Evolutionary conservation across 2,329 filamentous ascomycete species (phyloP), one percentile per base, ranked within the genome.

Genomic region (Aspergillus japonicus): DNA sequence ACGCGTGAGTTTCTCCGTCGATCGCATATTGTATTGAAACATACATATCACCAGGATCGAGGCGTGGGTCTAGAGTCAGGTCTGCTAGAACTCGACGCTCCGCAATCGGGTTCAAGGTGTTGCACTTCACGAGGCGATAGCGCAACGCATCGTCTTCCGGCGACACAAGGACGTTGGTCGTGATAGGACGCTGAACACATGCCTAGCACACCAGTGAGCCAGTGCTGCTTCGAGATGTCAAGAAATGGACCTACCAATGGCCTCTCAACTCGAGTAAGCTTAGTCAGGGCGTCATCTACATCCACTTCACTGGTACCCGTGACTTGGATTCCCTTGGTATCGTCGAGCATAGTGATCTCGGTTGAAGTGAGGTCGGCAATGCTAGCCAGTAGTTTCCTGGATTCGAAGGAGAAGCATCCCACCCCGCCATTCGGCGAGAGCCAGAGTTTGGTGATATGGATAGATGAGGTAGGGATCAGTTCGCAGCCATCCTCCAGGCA

Each of bases 341-440:
- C 60, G 19, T 67, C 58, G 7, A 68, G 50, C 4, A 71, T 14
- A 7, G 59, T 51, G 19, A 75, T 64, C 5, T 69, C 50, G 1
- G 73, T 72, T 4, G 69, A 71, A 1, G 72, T 73, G 29, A 64
- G n/a, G 3, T 58, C 62, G 12, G 68, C 61, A 52, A 75, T 51
- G 14, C 67, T 63, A 2, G 39, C 19, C 3, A 75, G 39, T 60
- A 31, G 69, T 29, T 8, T 65, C 60, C 14, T 59, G 61, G 12
- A 67, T n/a, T 61, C 33, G 16, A 55, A 54, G 11, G 63, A 48
- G 50, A 71, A 71, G 42, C 65, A 70, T 4, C 71, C 71, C 7
- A 68, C 44, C 10, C 64, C 67, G 1, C 66, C 67, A 10, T 42
- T 35, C 5, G 61, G 23, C 2, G 68, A 67, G 4, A 64, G 11